A percentile compares a stretch with the other conserved stretches of the same genome.
Evolutionary conservation across 495 filamentous ascomycete genomes (phyloP).

Genomic region (Hypoxylon rickii): DNA sequence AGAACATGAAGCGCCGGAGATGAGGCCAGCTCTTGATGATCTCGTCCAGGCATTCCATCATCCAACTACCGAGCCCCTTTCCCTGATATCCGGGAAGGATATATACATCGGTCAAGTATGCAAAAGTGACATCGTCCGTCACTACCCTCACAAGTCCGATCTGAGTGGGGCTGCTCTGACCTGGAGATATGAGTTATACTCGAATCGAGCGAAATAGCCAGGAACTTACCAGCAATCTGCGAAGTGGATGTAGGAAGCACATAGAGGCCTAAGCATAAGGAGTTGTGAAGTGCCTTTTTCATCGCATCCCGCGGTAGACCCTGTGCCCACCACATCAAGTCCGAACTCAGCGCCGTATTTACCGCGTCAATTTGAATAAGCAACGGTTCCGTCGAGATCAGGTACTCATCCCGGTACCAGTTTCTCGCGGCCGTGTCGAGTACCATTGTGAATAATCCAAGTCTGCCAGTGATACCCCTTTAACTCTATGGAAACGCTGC

Average conservation of each 20-base stretch:
- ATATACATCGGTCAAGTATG: slow-evolving; percentile 74
- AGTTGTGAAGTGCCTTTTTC: slow-evolving; percentile 53
- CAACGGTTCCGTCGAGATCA: slow-evolving; percentile 56
- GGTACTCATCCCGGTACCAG: slow-evolving; percentile 43
- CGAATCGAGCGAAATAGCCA: neutral
- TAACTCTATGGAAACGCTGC: neutral
- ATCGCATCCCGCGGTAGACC: slow-evolving; percentile 45
- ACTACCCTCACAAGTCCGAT: slow-evolving; percentile 66
- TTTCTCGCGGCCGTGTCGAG: slow-evolving; percentile 29
- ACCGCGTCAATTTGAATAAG: slow-evolving; percentile 55
- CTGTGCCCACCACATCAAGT: slow-evolving; percentile 61
- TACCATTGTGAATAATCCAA: slow-evolving; percentile 23
- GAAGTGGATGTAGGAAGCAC: slow-evolving; percentile 39
- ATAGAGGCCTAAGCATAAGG: slow-evolving; percentile 61
- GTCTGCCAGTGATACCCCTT: neutral
- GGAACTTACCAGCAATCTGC: slow-evolving; percentile 35
- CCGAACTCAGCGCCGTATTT: slow-evolving; percentile 54
- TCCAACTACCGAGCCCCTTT: slow-evolving; percentile 65
- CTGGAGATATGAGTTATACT: slow-evolving; percentile 9
- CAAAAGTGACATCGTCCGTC: slow-evolving; percentile 67
- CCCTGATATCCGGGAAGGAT: slow-evolving; percentile 59
- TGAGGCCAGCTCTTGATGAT: slow-evolving; percentile 57
- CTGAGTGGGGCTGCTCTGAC: slow-evolving; percentile 21
- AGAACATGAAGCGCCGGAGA: slow-evolving; percentile 59
- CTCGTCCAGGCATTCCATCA: slow-evolving; percentile 63